phyloP scores from a whole-genome alignment of 345 rosid species.

The Laguncularia racemosa region DNA sequence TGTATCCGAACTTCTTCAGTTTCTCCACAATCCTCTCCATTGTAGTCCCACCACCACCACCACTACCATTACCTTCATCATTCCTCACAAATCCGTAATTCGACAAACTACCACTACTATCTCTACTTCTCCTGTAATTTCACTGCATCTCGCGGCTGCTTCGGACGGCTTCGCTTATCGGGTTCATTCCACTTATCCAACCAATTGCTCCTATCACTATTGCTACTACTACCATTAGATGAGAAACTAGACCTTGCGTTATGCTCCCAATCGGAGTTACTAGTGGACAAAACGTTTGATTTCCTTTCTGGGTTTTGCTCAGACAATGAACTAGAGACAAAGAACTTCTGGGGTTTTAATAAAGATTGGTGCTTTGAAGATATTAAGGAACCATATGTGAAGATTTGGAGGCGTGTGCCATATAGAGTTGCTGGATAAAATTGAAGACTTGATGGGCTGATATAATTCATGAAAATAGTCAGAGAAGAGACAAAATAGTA shows the following conservation, averaged over 20 bases:
- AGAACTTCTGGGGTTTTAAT: slow-evolving; percentile 6
- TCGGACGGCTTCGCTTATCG: slow-evolving; percentile 27
- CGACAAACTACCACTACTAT: slow-evolving; percentile 10
- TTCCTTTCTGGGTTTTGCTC: slow-evolving; percentile 25
- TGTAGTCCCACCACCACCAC: slow-evolving; percentile 38
- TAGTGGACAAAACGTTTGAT: slow-evolving; percentile 12
- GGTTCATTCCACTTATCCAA: slow-evolving; percentile 49
- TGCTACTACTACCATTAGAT: slow-evolving; percentile 5
- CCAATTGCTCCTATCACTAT: slow-evolving; percentile 28
- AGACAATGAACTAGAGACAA: slow-evolving; percentile 11
- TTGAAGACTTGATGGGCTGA: slow-evolving; percentile 30
- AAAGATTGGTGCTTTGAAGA: slow-evolving; percentile 16
- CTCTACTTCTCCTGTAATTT: slow-evolving; percentile 34
- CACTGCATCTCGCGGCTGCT: slow-evolving; percentile 37
- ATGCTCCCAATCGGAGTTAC: slow-evolving; percentile 10
- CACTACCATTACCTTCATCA: slow-evolving; percentile 13
- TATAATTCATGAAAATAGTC: no score
- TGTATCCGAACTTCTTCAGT: slow-evolving; percentile 59
- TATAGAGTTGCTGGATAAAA: slow-evolving; percentile 37
- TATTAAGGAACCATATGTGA: slow-evolving; percentile 29
- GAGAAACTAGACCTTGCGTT: neutral
- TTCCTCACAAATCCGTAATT: slow-evolving; percentile 22
- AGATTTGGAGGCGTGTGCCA: slow-evolving; percentile 36
- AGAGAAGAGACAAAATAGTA: slow-evolving; percentile 45
- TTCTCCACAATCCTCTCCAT: slow-evolving; percentile 85